Evolutionary conservation across 768 basidiomycete genomes (phyloP), one percentile per base, ranked within the genome.

Genomic region (Ramaria sp.): DNA sequence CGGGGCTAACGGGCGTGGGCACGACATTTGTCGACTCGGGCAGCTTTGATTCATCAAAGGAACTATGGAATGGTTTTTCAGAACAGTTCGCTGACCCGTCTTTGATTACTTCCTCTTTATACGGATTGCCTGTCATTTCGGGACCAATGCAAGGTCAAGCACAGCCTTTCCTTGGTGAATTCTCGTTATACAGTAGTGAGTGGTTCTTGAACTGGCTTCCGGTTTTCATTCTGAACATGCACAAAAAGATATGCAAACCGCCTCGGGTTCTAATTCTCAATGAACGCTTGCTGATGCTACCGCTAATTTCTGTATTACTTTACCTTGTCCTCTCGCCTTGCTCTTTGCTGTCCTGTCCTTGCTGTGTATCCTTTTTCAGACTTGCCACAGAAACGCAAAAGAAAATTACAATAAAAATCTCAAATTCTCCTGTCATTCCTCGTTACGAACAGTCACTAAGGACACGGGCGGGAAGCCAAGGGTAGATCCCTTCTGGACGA

Each of bases 401-500:
- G n/a, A 13, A 41, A 3, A 41, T 3, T 41, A 41, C 2, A 43
- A 13, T 19, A 43, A 43, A 43, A 43, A 43, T 6, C n/a, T 43
- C 11, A 22, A 43, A 43, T 19, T 19, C 6, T 43, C 42, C 7
- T 43, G 9, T 43, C 33, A 52, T 17, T 52, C 51, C 19, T 52
- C 51, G 34, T 52, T 52, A 2, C 51, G 37, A 7, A 52, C 51
- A 15, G 47, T 31, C 2, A 57, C 46, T 7, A 22, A 49, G 17
- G 55, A 57, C 4, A 57, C 27, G 10, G 46, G 55, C 19, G 55
- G 55, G 30, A 57, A 57, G 17, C 55, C 55, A 20, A 57, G 27
- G 17, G 55, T 57, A 15, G 46, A 46, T 10, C 55, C 55, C 20
- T 57, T 57, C 33, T 57, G 55, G 27, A 57, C n/a, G 4, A 57